Percentiles rank a stretch among this genome's conserved stretches.
phyloP scores from a whole-genome alignment of 495 filamentous ascomycete genomes.

The Aspergillus egyptiacus region DNA sequence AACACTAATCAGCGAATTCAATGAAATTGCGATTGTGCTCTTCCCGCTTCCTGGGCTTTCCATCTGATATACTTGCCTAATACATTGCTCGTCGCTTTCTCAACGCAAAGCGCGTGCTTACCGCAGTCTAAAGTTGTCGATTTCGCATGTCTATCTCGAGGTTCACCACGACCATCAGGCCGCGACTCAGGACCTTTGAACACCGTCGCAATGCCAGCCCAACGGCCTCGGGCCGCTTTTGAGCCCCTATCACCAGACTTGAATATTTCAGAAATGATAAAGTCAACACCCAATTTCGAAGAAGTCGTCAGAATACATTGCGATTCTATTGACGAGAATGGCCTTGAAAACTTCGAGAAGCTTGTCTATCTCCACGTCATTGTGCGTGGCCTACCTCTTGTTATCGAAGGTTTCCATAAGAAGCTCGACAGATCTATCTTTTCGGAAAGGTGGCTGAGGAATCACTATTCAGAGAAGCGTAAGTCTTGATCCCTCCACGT shows the following conservation, averaged over 20 bases:
- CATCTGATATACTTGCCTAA: background rate
- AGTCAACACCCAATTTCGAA: slow-evolving; percentile 73
- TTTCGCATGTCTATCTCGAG: background rate
- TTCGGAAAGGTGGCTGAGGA: slow-evolving; percentile 68
- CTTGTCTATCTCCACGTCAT: slow-evolving; percentile 74
- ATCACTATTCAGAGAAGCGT: slow-evolving; percentile 69
- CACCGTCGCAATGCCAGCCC: slow-evolving; percentile 53
- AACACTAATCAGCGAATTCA: background rate
- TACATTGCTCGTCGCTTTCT: background rate
- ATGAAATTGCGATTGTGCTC: background rate
- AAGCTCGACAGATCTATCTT: slow-evolving; percentile 68
- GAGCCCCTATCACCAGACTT: slow-evolving; percentile 80
- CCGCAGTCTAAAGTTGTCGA: background rate
- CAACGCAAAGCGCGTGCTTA: background rate
- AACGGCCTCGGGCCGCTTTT: slow-evolving; percentile 63
- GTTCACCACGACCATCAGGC: background rate
- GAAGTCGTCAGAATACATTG: slow-evolving; percentile 70
- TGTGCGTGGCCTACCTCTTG: slow-evolving; percentile 74
- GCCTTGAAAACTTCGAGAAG: slow-evolving; percentile 70
- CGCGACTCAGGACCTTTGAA: background rate
- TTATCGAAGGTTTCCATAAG: slow-evolving; percentile 76
- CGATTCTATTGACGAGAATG: slow-evolving; percentile 64
- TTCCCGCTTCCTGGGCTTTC: background rate
- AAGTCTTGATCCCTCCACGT: slow-evolving; percentile 14
- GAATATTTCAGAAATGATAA: slow-evolving; percentile 65